phyloP scores from a whole-genome alignment of 345 rosid genomes.

The Gossypium bickii region DNA sequence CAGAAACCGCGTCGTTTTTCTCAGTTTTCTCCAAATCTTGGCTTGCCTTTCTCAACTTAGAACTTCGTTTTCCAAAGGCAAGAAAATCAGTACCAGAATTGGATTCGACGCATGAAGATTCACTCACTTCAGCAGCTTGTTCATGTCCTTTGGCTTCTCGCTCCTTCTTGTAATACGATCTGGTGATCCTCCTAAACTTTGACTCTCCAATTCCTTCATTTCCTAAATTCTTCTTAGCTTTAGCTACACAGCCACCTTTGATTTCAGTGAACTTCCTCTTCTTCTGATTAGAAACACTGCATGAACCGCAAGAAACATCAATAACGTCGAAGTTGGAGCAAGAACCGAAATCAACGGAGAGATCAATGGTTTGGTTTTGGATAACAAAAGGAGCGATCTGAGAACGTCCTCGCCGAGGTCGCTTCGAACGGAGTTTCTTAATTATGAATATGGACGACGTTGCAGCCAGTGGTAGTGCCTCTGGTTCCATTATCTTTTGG shows the following conservation, averaged over 20 bases:
- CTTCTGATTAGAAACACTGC: constrained; percentile 32
- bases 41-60: constrained; percentile 16
- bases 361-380: constrained; percentile 18
- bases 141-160: constrained; percentile 26
- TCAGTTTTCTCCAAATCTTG: constrained; percentile 13
- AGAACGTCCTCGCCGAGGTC: constrained; percentile 40
- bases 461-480: neutral
- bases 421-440: constrained; percentile 56
- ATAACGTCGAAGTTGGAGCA: constrained; percentile 26
- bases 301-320: constrained; percentile 46
- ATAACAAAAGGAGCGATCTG: constrained; percentile 35
- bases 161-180: constrained; percentile 41
- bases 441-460: constrained; percentile 18
- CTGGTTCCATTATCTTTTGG: constrained; percentile 19
- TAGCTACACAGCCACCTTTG: constrained; percentile 28
- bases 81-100: constrained; percentile 30
- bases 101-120: constrained; percentile 51
- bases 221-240: constrained; percentile 13
- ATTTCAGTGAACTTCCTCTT: constrained; percentile 38
- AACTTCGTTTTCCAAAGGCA: constrained; percentile 10
- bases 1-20: constrained; percentile 27
- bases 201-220: constrained; percentile 22
- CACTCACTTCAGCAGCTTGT: constrained; percentile 40
- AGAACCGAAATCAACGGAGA: constrained; percentile 30
- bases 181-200: constrained; percentile 44